These are phyloP conservation scores for Malbranchea zuffiana DNA, from an alignment of 2,329 filamentous ascomycete genomes.

Conservation along the genomic window DNA sequence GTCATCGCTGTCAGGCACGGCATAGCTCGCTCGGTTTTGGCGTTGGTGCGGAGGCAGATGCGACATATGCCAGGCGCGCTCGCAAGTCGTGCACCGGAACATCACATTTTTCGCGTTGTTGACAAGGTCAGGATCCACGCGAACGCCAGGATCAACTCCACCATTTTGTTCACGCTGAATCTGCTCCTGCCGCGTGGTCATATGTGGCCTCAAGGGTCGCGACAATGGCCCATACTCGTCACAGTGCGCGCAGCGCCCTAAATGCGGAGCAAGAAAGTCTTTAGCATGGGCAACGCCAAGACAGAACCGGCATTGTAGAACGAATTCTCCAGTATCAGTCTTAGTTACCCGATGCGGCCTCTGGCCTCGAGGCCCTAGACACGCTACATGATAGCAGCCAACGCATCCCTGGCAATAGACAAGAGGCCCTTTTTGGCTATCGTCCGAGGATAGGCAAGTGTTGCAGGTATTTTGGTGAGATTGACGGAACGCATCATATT, in stretches of 20 bases:
- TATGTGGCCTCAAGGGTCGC: constrained; percentile 58
- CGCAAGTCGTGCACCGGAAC: constrained; percentile 71
- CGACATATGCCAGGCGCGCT: constrained; percentile 69
- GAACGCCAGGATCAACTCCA: constrained; percentile 63
- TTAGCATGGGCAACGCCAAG: constrained; percentile 58
- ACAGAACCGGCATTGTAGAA: constrained; percentile 83
- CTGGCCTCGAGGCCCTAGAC: constrained; percentile 59
- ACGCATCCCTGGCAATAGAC: constrained; percentile 89
- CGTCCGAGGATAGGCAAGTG: constrained; percentile 51
- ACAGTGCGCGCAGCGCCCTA: constrained; percentile 63
- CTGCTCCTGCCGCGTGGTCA: constrained; percentile 71
- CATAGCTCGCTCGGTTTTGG: constrained; percentile 8
- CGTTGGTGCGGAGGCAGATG: constrained; percentile 53
- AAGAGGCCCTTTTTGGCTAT: constrained; percentile 55
- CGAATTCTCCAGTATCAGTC: constrained; percentile 61
- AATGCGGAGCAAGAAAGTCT: constrained; percentile 57
- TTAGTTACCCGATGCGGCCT: constrained; percentile 91
- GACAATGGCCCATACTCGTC: constrained; percentile 57
- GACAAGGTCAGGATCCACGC: constrained; percentile 51
- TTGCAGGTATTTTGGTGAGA: constrained; percentile 64
- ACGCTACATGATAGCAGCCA: constrained; percentile 68
- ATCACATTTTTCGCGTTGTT: constrained; percentile 68
- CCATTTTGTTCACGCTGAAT: constrained; percentile 66
- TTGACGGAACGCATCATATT: constrained; percentile 55
- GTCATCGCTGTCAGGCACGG: constrained; percentile 19